Percentiles rank a stretch among this genome's conserved stretches.
These are phyloP conservation scores for Penicillium nordicum DNA, from an alignment of 2,329 filamentous ascomycete species.

Conservation along the genomic window DNA sequence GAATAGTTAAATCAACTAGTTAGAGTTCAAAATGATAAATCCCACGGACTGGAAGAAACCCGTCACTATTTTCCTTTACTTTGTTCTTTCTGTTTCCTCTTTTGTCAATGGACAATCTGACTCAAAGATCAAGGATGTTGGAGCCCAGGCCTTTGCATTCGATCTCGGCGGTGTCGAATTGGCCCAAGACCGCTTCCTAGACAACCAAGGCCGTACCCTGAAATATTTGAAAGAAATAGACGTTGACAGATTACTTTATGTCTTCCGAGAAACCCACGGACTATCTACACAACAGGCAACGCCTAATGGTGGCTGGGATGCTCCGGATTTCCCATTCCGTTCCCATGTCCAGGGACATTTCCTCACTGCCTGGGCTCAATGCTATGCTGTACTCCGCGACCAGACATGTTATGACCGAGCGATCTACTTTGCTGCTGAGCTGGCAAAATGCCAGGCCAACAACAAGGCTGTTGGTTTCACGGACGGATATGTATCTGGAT, in stretches of 20 bases:
- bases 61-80: neutral
- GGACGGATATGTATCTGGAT: neutral
- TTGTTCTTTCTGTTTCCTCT: neutral
- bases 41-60: neutral
- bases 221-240: constrained; percentile 36
- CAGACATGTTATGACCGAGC: constrained; percentile 47
- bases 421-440: constrained; percentile 40
- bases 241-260: neutral
- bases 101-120: neutral
- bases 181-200: constrained; percentile 33
- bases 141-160: constrained; percentile 1
- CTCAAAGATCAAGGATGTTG: neutral
- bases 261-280: constrained; percentile 48
- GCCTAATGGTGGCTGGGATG: constrained; percentile 53
- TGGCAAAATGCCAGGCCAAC: neutral
- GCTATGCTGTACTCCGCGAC: constrained; percentile 46
- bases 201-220: constrained; percentile 49
- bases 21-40: neutral
- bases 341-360: constrained; percentile 53
- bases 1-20: neutral
- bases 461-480: neutral
- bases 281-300: constrained; percentile 48
- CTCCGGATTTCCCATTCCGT: constrained; percentile 53
- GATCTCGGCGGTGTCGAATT: constrained; percentile 1
- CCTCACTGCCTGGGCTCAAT: constrained; percentile 51